Conservation (phyloP, 176 grass and related monocot genomes). For the Oryza coarctata region DNA sequence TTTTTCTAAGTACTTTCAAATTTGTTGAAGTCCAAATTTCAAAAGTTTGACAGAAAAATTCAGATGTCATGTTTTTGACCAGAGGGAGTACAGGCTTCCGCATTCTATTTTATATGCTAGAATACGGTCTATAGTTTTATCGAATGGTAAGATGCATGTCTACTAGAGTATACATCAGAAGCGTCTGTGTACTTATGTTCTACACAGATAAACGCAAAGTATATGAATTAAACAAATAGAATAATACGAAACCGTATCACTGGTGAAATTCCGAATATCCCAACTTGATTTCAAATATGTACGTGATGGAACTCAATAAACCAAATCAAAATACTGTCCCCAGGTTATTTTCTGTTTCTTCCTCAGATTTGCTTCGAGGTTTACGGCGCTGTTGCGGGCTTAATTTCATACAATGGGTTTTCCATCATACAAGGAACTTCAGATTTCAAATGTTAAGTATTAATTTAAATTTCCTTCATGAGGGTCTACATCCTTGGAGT, state of each 20-base stretch:
- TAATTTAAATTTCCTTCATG: conserved; percentile 11
- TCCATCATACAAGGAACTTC: conserved; percentile 53
- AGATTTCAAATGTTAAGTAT: conserved; percentile 8
- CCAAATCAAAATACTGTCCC: conserved; percentile 43
- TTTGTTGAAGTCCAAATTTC: too few species aligned
- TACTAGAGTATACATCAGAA: too few species aligned
- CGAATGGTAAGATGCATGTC: not conserved
- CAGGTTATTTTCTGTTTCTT: conserved; percentile 40
- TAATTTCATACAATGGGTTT: conserved; percentile 46
- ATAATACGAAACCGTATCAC: not conserved
- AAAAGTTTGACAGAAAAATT: too few species aligned
- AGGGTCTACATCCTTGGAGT: conserved; percentile 58
- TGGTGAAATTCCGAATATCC: conserved; percentile 22
- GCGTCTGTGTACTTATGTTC: not conserved
- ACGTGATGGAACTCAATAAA: conserved; percentile 55
- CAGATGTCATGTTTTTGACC: too few species aligned
- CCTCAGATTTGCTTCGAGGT: conserved; percentile 32
- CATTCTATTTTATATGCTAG: too few species aligned
- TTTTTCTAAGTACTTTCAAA: too few species aligned
- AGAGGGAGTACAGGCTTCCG: too few species aligned
- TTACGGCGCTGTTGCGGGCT: conserved; percentile 19
- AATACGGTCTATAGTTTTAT: not conserved
- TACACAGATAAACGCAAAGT: not conserved
- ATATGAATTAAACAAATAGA: not conserved
- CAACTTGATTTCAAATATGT: conserved; percentile 56